Conservation (phyloP, 352 stramenopile species). For the Phytopythium ostracodes region DNA sequence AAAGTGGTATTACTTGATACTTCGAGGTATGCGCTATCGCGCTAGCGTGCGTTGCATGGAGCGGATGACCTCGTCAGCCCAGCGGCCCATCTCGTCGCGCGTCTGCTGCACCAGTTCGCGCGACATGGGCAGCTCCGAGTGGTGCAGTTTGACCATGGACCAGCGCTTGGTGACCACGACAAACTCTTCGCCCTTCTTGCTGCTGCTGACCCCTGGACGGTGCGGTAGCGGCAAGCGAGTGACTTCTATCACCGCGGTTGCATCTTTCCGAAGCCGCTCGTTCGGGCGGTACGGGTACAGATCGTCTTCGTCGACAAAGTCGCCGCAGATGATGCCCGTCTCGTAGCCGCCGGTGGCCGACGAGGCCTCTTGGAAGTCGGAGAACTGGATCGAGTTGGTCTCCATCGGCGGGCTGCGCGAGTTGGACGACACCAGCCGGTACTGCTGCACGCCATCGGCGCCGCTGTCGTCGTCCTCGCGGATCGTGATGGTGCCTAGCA, state of each 20-base stretch:
- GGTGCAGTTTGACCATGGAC: conserved; percentile 30
- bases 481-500: conserved; percentile 38
- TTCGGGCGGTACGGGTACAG: conserved; percentile 25
- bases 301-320: conserved; percentile 38
- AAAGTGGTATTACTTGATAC: not conserved
- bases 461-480: conserved; percentile 38
- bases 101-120: conserved; percentile 23
- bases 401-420: conserved; percentile 18
- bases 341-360: conserved; percentile 9
- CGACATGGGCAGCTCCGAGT: conserved; percentile 24
- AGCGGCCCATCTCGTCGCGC: conserved; percentile 27
- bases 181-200: conserved; percentile 14
- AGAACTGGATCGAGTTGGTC: conserved; percentile 41
- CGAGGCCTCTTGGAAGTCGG: conserved; percentile 18
- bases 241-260: conserved; percentile 21
- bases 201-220: not conserved
- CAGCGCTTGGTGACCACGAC: conserved; percentile 29
- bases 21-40: not conserved
- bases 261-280: conserved; percentile 25
- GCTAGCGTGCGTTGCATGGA: conserved; percentile 22
- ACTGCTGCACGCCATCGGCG: conserved; percentile 22
- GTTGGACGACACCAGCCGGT: conserved; percentile 25
- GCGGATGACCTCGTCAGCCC: conserved; percentile 27
- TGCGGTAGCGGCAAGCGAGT: conserved; percentile 15
- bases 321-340: conserved; percentile 21